These are phyloP conservation scores for Graphilbum ipis-grandicollis DNA, from an alignment of 2,329 filamentous ascomycete genomes.

Conservation along the genomic window DNA sequence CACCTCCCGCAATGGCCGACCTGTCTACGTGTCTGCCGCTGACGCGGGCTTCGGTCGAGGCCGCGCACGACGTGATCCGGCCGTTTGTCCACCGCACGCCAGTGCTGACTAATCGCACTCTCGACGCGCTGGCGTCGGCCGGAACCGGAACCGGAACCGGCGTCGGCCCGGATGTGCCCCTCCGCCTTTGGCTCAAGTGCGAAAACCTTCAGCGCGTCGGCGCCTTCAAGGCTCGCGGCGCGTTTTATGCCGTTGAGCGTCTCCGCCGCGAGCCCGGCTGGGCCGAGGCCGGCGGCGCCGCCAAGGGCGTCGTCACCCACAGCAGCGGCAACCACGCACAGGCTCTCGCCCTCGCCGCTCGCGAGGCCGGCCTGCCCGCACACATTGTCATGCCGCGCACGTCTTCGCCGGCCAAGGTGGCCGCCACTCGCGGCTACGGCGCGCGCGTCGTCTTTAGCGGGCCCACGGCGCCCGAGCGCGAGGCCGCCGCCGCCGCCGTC, in stretches of 20 bases:
- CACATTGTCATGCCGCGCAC: conserved; percentile 90
- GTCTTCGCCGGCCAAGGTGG: conserved; percentile 70
- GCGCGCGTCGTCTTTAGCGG: conserved; percentile 69
- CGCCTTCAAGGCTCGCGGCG: conserved; percentile 83
- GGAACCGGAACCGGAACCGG: neutral
- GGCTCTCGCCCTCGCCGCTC: conserved; percentile 73
- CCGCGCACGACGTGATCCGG: conserved; percentile 56
- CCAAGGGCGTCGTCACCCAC: conserved; percentile 71
- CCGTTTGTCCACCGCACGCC: conserved; percentile 70
- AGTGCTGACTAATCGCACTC: conserved; percentile 60
- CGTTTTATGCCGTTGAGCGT: conserved; percentile 67
- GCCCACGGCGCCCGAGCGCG: conserved; percentile 57
- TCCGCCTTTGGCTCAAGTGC: conserved; percentile 84
- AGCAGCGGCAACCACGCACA: conserved; percentile 91
- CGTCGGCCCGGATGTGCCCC: conserved; percentile 34
- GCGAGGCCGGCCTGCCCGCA: conserved; percentile 54
- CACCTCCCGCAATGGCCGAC: conserved; percentile 29
- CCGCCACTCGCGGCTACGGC: conserved; percentile 62
- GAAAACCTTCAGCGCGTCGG: conserved; percentile 85
- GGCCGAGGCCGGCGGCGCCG: conserved; percentile 38
- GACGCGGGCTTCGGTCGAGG: conserved; percentile 51
- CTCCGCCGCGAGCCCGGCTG: conserved; percentile 46
- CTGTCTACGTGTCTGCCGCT: conserved; percentile 42
- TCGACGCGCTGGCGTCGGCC: conserved; percentile 56
- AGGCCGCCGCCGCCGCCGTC: conserved; percentile 56